These are phyloP conservation scores for Elaeis oleifera DNA, from an alignment of 202 grass and related monocot genomes.

Conservation along the genomic window DNA sequence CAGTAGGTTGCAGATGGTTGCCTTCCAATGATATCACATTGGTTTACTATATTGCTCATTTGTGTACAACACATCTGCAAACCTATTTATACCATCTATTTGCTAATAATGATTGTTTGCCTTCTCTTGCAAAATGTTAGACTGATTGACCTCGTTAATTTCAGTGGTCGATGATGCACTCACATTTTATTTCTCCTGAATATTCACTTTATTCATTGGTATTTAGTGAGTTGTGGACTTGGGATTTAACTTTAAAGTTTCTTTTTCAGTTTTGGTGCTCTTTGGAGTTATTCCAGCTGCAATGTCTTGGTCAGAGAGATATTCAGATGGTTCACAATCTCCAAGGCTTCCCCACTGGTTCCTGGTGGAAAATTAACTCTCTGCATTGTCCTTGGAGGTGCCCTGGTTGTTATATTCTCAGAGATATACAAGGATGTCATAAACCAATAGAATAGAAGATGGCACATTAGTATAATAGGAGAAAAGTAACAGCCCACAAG, in stretches of 20 bases:
- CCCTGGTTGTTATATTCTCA: constrained; percentile 59
- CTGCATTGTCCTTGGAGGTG: constrained; percentile 40
- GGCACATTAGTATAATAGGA: not conserved
- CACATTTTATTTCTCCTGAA: no score
- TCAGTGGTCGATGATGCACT: no score
- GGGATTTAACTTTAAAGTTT: not conserved
- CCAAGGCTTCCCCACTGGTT: constrained; percentile 41
- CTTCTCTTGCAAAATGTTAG: no score
- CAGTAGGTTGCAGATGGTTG: no score
- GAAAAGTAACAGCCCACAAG: not conserved
- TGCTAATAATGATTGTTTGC: no score
- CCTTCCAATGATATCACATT: no score
- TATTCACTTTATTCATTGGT: not conserved
- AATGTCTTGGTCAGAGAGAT: constrained; percentile 98
- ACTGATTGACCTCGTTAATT: no score
- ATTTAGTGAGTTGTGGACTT: not conserved
- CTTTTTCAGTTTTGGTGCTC: constrained; percentile 68
- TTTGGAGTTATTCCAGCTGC: constrained; percentile 86
- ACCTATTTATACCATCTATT: no score
- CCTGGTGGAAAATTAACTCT: constrained; percentile 73
- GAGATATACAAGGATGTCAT: constrained; percentile 67
- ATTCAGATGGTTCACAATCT: constrained; percentile 44
- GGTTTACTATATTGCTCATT: no score
- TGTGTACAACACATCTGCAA: no score
- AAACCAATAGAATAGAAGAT: constrained; percentile 14